These are phyloP conservation scores for Cotoneaster glaucophyllus DNA, from an alignment of 306 rosid genomes.

Conservation along the genomic window DNA sequence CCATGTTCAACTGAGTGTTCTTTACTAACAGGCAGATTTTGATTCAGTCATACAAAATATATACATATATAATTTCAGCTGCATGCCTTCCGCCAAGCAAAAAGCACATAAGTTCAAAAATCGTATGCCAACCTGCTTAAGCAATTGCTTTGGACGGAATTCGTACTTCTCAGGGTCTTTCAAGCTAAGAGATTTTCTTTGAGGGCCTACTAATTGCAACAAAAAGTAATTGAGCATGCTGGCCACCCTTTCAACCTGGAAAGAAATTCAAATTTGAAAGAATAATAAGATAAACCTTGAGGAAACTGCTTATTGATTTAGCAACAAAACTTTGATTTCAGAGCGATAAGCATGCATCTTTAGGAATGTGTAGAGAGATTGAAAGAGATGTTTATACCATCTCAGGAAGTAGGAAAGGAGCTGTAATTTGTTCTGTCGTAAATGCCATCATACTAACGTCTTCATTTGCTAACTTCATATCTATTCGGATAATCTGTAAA, in stretches of 20 bases:
- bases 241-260: conserved; percentile 95
- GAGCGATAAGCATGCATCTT: conserved; percentile 1
- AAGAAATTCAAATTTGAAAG: not conserved
- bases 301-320: not conserved
- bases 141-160: conserved; percentile 90
- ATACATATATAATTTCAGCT: not conserved
- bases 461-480: conserved; percentile 97
- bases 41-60: not conserved
- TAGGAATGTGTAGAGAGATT: conserved; percentile 1
- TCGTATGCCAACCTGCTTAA: conserved; percentile 65
- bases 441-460: conserved; percentile 93
- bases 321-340: not conserved
- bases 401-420: conserved; percentile 96
- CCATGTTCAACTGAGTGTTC: not conserved
- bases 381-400: conserved; percentile 50
- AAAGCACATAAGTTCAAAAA: not conserved
- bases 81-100: not conserved
- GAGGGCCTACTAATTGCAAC: conserved; percentile 96
- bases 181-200: conserved; percentile 85
- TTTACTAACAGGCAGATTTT: not conserved
- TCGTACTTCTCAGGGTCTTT: conserved; percentile 97
- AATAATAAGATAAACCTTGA: not conserved
- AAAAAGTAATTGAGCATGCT: conserved; percentile 98
- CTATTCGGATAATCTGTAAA: conserved; percentile 79
- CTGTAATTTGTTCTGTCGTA: conserved; percentile 91